Base-by-base conservation (phyloP, 2,329 filamentous ascomycete species). In the Pestalotiopsis sp. region DNA sequence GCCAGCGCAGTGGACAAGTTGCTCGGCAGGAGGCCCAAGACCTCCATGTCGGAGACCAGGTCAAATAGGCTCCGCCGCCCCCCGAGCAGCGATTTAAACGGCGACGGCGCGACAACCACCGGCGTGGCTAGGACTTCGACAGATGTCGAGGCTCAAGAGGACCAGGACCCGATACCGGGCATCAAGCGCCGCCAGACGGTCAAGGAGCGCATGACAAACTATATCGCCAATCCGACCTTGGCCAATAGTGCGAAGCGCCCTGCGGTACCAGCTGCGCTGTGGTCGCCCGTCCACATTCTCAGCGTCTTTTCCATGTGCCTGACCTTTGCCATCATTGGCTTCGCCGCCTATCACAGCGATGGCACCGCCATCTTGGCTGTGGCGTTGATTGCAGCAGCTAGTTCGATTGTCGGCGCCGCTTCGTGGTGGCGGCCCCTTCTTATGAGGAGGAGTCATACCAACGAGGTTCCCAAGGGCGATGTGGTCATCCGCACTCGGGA, bases 401-500 rank as follows among this genome's bases (percentile, higher is more conserved):
- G 86, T 20, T 85, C 82, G 17, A 78, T 90, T 2, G 83, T 87
- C 3, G 87, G 89, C 25, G 84, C 85, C 69, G 88, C 88, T 9
- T 87, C 86, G 3, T 85, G 83, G 76, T 91, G 89, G 88, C 79
- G 80, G 41, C 87, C 88, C 0, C 79, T 85, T 11, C 80, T 90
- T 23, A 86, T 85, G 79, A 81, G 82, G 45, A 84, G 88, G 27
- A 81, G 80, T 63, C 82, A 85, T 66, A 82, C 76, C 6, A 82
- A 83, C 38, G 76, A 81, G 23, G 84, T 89, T 0, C 88, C 88
- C 1, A 72, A 72, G 2, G 88, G 88, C 1, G 88, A 91, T 70
- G 83, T 91, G n/a, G 83, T 90, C 36, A 89, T 91, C 67, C 83
- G 86, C 36, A 90, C 88, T 1, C 84, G 87, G 5, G 85, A 87